Percentiles rank a stretch among this genome's conserved stretches.
Evolutionary conservation across 805 yeast species (phyloP).

Genomic region (Lipomyces anomalus): DNA sequence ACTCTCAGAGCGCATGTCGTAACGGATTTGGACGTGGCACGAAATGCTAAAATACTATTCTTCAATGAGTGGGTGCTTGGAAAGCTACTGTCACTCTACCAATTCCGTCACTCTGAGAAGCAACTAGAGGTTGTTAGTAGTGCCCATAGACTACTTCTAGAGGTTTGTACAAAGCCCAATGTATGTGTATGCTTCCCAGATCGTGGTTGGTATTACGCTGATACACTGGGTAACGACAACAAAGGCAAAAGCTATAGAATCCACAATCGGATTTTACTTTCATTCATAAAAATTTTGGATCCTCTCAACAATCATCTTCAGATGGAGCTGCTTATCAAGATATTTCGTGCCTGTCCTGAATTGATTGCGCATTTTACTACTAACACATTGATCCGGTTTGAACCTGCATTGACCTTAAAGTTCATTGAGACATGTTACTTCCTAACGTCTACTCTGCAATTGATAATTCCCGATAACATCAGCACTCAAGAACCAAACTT

Average conservation of each 20-base stretch:
- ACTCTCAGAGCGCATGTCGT: slow-evolving; percentile 49
- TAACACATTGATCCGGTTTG: slow-evolving; percentile 44
- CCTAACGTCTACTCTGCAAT: slow-evolving; percentile 51
- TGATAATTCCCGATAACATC: slow-evolving; percentile 46
- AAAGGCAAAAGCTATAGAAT: slow-evolving; percentile 44
- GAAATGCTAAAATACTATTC: slow-evolving; percentile 64
- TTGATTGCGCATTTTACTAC: slow-evolving; percentile 59
- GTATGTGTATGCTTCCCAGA: slow-evolving; percentile 33
- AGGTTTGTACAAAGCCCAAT: slow-evolving; percentile 14
- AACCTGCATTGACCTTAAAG: slow-evolving; percentile 72
- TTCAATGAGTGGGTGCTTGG: slow-evolving; percentile 72
- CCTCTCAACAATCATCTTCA: slow-evolving; percentile 77
- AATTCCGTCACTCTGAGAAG: slow-evolving; percentile 48
- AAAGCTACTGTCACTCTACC: slow-evolving; percentile 40
- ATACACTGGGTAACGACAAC: slow-evolving; percentile 4
- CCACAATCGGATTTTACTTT: slow-evolving; percentile 62
- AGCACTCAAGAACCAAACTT: not conserved
- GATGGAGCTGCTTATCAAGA: slow-evolving; percentile 45
- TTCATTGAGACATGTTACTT: slow-evolving; percentile 74
- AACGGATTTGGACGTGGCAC: slow-evolving; percentile 55
- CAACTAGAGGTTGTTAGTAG: not conserved
- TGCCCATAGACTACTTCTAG: slow-evolving; percentile 5
- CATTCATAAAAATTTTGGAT: slow-evolving; percentile 57
- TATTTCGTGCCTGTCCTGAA: slow-evolving; percentile 57
- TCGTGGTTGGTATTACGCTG: slow-evolving; percentile 30